Conservation (phyloP, 2,329 filamentous ascomycete species). For the Alternaria dauci region DNA sequence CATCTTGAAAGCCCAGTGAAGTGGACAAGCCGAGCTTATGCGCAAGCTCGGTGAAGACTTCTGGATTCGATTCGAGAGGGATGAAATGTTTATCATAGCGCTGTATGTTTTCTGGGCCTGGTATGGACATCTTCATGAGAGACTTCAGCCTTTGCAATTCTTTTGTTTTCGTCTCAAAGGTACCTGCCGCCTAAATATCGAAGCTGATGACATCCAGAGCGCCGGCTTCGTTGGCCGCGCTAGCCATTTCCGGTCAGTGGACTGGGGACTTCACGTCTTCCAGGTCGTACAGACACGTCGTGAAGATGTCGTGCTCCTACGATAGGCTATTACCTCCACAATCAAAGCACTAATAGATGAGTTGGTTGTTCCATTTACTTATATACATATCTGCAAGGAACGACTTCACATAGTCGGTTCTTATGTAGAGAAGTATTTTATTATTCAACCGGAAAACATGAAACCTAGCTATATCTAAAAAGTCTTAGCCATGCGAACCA, state of each 20-base stretch:
- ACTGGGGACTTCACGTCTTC: not conserved
- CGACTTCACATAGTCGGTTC: not conserved
- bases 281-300: not conserved
- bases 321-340: not conserved
- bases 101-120: not conserved
- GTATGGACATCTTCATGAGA: not conserved
- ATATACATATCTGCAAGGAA: not conserved
- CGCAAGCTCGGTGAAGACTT: conserved; percentile 84
- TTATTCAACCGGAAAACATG: not conserved
- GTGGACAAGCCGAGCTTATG: conserved; percentile 80
- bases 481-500: not conserved
- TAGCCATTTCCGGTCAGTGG: not conserved
- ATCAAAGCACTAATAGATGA: not conserved
- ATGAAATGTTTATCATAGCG: conserved; percentile 36
- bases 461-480: not conserved
- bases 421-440: not conserved
- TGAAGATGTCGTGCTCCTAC: not conserved
- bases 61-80: conserved; percentile 74
- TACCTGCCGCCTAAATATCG: not conserved
- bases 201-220: not conserved
- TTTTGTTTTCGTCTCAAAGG: not conserved
- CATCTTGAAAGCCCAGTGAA: conserved; percentile 80
- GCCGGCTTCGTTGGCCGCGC: not conserved
- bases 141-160: not conserved
- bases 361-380: not conserved